Base-by-base conservation (phyloP, 73 alveolate genomes). In the Paraurostyla sp. region DNA sequence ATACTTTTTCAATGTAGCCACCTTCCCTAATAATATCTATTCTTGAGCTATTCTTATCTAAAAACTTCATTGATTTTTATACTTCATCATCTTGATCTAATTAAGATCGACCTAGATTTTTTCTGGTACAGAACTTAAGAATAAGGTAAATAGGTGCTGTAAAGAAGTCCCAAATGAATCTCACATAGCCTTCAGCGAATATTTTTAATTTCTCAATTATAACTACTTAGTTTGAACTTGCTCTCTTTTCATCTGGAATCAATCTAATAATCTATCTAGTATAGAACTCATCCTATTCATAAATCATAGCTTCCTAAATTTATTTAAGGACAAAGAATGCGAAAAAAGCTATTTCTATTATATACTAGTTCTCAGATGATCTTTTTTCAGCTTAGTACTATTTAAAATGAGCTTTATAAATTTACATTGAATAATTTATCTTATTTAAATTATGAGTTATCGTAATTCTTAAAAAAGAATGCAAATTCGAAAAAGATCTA, bases 201-300 rank as follows among this genome's bases (percentile, higher is more conserved):
- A 16, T 9, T 15, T 38, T 65, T 18, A 38, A 0, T 38, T 65
- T 65, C 7, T 25, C 46, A 7, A 65, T 38, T 3, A 65, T 15
- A 15, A 65, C 36, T 38, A 65, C 41, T 18, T 38, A 38, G 4
- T 32, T 32, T 35, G 56, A 11, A 38, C 46, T 65, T 30, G 35
- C 35, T 6, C 4, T 30, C 41, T 65, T 20, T 6, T 22, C 16
- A 3, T 65, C 20, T 40, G 82, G 82, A 2, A 65, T 3, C 13
- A 65, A 38, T 20, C 41, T n/a, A 9, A 65, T 20, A 33, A 65
- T 6, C 16, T 65, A 38, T 36, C 41, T 65, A 16, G 35, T 9
- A 65, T 18, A 65, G 41, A 38, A 65, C 40, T 65, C 82, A 38
- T 65, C 82, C 41, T 65, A 38, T 15, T 65, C 82, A 65, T 35